Conservation (phyloP, 2,329 filamentous ascomycete species). For the Neonectria neomacrospora region DNA sequence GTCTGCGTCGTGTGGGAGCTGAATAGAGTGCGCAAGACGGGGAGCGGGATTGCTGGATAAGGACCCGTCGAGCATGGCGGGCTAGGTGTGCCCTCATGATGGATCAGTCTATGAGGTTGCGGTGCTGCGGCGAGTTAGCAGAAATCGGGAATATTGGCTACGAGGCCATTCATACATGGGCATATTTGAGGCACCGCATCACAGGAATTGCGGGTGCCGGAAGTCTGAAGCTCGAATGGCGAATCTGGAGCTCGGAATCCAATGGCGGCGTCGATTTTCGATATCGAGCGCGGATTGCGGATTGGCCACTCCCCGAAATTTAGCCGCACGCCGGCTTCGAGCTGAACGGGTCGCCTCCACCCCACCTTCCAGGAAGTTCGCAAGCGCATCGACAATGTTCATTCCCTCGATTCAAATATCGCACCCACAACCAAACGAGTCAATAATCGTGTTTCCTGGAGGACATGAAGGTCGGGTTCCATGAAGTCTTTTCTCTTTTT, state of each 20-base stretch:
- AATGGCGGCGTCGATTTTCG: slow-evolving; percentile 41
- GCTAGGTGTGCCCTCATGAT: slow-evolving; percentile 59
- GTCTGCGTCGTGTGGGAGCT: slow-evolving; percentile 44
- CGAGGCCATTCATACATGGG: slow-evolving; percentile 30
- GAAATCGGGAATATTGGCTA: neutral
- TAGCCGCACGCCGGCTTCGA: slow-evolving; percentile 32
- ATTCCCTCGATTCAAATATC: neutral
- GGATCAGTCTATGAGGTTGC: slow-evolving; percentile 44
- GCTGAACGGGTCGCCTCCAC: neutral
- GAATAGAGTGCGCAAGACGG: slow-evolving; percentile 50
- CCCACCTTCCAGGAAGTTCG: neutral
- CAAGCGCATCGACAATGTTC: neutral
- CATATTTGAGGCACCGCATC: slow-evolving; percentile 40
- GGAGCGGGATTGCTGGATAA: slow-evolving; percentile 49
- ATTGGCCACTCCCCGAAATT: slow-evolving; percentile 33
- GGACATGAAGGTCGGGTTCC: neutral
- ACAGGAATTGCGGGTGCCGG: slow-evolving; percentile 25
- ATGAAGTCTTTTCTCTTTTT: too few relatives aligned
- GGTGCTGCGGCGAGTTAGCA: slow-evolving; percentile 34
- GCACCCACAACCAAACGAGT: neutral
- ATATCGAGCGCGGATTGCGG: slow-evolving; percentile 29
- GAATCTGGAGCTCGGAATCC: slow-evolving; percentile 36
- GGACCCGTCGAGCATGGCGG: slow-evolving; percentile 57
- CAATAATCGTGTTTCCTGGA: neutral
- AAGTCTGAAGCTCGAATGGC: slow-evolving; percentile 27